These are phyloP conservation scores for Zizania palustris DNA, from an alignment of 202 grass and related monocot species.

Conservation along the genomic window DNA sequence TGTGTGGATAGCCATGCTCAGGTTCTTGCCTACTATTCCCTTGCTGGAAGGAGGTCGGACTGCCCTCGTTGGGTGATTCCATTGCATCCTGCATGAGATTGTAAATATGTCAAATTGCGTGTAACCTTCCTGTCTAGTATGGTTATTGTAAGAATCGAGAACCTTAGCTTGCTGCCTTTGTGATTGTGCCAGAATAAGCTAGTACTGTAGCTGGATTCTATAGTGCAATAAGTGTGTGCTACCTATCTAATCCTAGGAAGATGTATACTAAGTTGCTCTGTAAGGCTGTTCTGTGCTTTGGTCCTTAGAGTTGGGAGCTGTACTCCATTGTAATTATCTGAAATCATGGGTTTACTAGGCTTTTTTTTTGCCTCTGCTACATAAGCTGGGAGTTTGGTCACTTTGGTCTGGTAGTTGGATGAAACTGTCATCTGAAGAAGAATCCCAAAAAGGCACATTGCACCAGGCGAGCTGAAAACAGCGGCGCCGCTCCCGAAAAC, in stretches of 20 bases:
- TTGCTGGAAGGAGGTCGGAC: constrained; percentile 70
- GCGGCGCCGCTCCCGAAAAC: not conserved
- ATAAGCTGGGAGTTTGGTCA: not conserved
- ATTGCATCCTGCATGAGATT: constrained; percentile 65
- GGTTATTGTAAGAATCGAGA: constrained; percentile 27
- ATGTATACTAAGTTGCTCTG: constrained; percentile 24
- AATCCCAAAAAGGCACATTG: not conserved
- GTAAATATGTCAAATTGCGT: constrained; percentile 53
- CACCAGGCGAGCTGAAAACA: constrained; percentile 8
- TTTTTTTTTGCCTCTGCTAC: not conserved
- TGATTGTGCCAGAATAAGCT: constrained; percentile 51
- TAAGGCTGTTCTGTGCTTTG: constrained; percentile 19
- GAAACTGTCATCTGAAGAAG: not conserved
- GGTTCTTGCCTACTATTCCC: constrained; percentile 91
- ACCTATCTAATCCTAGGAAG: constrained; percentile 49
- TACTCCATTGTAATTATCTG: constrained; percentile 29
- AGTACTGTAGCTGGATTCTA: constrained; percentile 32
- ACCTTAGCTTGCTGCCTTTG: constrained; percentile 32
- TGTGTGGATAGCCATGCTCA: constrained; percentile 58
- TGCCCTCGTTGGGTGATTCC: constrained; percentile 63
- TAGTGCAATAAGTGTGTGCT: constrained; percentile 48
- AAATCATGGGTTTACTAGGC: not conserved
- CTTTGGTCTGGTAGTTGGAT: not conserved
- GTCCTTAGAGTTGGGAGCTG: constrained; percentile 14
- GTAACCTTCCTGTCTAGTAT: constrained; percentile 11